These are phyloP conservation scores for Aspergillus haitiensis DNA, from an alignment of 495 filamentous ascomycete genomes.

Conservation along the genomic window DNA sequence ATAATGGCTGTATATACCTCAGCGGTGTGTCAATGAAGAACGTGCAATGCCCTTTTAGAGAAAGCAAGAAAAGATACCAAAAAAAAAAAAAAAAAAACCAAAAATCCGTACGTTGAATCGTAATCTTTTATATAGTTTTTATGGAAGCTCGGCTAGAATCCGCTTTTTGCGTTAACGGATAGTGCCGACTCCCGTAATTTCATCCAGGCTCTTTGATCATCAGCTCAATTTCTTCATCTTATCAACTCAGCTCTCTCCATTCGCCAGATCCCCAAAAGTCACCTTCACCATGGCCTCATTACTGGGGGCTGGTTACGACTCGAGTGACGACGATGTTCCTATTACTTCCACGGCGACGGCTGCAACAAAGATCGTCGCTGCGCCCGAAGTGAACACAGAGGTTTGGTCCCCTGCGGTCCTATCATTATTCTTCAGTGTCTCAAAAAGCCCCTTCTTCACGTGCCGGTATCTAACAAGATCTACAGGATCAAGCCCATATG, in stretches of 20 bases:
- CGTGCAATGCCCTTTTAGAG: slow-evolving; percentile 41
- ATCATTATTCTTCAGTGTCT: not conserved
- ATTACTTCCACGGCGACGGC: slow-evolving; percentile 26
- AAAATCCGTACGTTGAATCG: not conserved
- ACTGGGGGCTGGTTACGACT: slow-evolving; percentile 52
- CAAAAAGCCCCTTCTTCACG: not conserved
- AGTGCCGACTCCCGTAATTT: slow-evolving; percentile 38
- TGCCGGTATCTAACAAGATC: slow-evolving; percentile 30
- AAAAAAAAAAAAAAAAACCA: not conserved
- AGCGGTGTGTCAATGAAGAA: slow-evolving; percentile 46
- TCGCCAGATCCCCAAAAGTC: slow-evolving; percentile 1
- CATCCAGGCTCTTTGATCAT: slow-evolving; percentile 13
- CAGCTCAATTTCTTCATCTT: slow-evolving; percentile 6
- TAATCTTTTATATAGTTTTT: not conserved
- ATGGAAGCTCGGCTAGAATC: not conserved
- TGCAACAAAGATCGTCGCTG: slow-evolving; percentile 50
- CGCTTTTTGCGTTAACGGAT: slow-evolving; percentile 27
- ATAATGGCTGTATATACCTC: slow-evolving; percentile 50
- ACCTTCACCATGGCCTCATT: slow-evolving; percentile 47
- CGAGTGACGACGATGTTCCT: slow-evolving; percentile 51
- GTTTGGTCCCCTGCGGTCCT: slow-evolving; percentile 51
- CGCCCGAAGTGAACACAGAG: slow-evolving; percentile 62
- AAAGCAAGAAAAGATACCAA: slow-evolving; percentile 8
- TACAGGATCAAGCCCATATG: slow-evolving; percentile 57
- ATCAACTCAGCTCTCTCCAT: slow-evolving; percentile 12